Conservation (phyloP, 768 basidiomycete species). For the Xerocomellus chrysenteron region DNA sequence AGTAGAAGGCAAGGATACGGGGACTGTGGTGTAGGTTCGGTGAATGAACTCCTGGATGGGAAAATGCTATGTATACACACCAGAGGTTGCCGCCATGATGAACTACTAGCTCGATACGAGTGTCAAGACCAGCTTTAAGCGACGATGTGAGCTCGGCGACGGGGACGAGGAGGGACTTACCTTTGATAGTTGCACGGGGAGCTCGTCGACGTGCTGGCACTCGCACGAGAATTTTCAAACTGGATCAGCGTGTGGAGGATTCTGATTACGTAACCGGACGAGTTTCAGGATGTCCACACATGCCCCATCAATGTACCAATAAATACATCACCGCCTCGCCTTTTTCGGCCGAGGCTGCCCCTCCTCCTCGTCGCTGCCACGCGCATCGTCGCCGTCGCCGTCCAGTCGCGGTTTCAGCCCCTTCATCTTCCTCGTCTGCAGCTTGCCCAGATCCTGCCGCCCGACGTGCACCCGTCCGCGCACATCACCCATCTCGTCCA, state of each 20-base stretch:
- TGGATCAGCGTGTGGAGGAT: constrained; percentile 3
- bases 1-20: rapidly evolving
- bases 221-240: constrained; percentile 22
- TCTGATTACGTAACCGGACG: constrained; percentile 20
- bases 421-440: constrained; percentile 97
- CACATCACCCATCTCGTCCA: constrained; percentile 97
- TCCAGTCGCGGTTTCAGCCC: constrained; percentile 58
- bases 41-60: neutral
- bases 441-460: constrained; percentile 80
- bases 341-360: constrained; percentile 19
- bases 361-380: constrained; percentile 13
- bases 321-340: constrained; percentile 9
- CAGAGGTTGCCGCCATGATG: constrained; percentile 9
- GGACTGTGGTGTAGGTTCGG: neutral
- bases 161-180: neutral
- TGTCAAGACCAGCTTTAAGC: constrained; percentile 1
- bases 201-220: constrained; percentile 8
- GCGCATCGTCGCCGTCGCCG: neutral
- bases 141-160: neutral
- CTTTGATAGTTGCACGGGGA: constrained; percentile 6
- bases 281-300: neutral
- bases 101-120: constrained; percentile 1
- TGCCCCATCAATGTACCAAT: too few species aligned
- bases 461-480: constrained; percentile 87
- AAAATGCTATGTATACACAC: constrained; percentile 7